Base-by-base conservation (phyloP, 2,329 filamentous ascomycete genomes). In the Celoporthe dispersa region DNA sequence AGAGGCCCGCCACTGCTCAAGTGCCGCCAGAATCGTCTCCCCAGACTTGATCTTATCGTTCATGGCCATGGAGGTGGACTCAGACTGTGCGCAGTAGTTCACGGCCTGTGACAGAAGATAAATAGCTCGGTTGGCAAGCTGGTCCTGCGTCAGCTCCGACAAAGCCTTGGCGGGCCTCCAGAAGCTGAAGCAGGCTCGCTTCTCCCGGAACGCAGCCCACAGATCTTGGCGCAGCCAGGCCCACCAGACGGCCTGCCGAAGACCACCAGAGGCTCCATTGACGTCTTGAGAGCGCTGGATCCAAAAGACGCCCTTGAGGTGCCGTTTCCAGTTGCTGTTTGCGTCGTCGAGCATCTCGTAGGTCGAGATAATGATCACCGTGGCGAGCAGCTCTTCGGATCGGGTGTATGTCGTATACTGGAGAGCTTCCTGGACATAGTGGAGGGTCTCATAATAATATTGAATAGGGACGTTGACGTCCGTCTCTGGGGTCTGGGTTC, bases 311-410 rank as follows among this genome's bases (percentile, higher is more conserved):
- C 88, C 88, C 74, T 90, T 87, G 0, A 91, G 79, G 75, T 91
- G 88, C 2, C 87, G 80, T 71, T 90, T 86, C 88, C 89, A 91
- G 60, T 77, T 85, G 76, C 77, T 75, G 25, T 84, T 83, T 7
- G 84, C 84, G 3, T 84, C 85, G 66, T 89, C 86, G n/a, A 90
- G 84, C 88, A 91, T 91, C 77, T 91, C 88, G 73, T 90, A 91
- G 0, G 87, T 87, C 16, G 86, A 89, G 39, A 91, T 86, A 22
- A 90, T 81, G 0, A 90, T 79, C 0, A 87, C 84, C 0, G 88
- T 91, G 0, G 86, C 85, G 37, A 90, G 81, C 0, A 91, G 79
- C 74, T 91, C 88, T 16, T 82, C 81, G 37, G 85, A 88, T 62
- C 83, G 84, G 7, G 85, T 86, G 74, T 90, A 91, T 0, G 83